phyloP scores from a whole-genome alignment of 345 rosid genomes.

The Excoecaria agallocha region DNA sequence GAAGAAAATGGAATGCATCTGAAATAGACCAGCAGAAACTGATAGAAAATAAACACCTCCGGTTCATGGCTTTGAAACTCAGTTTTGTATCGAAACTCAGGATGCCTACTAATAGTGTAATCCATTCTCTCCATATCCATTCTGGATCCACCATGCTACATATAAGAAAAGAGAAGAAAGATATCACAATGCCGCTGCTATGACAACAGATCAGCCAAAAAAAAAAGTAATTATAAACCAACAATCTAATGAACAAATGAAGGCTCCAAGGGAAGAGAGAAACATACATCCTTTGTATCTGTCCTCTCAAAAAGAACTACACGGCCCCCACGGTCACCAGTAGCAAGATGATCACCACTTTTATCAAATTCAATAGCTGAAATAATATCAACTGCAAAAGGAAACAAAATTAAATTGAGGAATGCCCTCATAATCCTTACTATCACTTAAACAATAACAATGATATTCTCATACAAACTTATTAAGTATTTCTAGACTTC shows the following conservation, averaged over 20 bases:
- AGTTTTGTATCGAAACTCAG: slow-evolving; percentile 97
- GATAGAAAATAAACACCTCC: slow-evolving; percentile 53
- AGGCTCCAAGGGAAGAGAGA: slow-evolving; percentile 18
- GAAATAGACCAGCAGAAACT: slow-evolving; percentile 10
- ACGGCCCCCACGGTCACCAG: slow-evolving; percentile 99
- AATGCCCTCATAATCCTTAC: slow-evolving; percentile 11
- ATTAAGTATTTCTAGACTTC: neutral
- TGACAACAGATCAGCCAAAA: neutral
- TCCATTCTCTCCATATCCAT: slow-evolving; percentile 76
- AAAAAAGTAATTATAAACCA: neutral
- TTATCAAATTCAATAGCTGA: slow-evolving; percentile 98
- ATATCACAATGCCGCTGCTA: neutral
- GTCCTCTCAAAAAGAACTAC: slow-evolving; percentile 99
- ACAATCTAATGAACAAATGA: slow-evolving; percentile 4
- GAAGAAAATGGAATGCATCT: slow-evolving; percentile 6
- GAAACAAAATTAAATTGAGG: slow-evolving; percentile 21
- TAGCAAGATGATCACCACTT: slow-evolving; percentile 96
- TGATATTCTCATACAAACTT: neutral
- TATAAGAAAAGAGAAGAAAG: slow-evolving; percentile 20
- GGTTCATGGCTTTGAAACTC: slow-evolving; percentile 99
- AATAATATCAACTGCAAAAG: slow-evolving; percentile 87
- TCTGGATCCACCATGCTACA: slow-evolving; percentile 74
- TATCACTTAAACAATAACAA: neutral
- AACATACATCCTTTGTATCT: slow-evolving; percentile 68
- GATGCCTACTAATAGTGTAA: slow-evolving; percentile 67